These are phyloP conservation scores for Cladosporium sp. DNA, from an alignment of 2,329 filamentous ascomycete genomes.

Conservation along the genomic window DNA sequence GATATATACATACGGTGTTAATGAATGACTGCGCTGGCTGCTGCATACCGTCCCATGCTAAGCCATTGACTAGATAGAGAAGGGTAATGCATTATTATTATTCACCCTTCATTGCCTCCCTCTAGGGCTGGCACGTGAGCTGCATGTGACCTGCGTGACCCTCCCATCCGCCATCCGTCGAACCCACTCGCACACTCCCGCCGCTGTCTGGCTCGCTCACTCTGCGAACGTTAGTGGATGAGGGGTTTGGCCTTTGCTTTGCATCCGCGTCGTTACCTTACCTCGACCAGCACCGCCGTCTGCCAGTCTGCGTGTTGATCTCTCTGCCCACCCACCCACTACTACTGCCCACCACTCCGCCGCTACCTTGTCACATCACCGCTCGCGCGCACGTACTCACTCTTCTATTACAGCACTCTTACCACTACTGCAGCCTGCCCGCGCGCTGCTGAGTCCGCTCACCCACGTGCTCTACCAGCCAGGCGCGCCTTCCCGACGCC, in stretches of 20 bases:
- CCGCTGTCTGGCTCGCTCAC: constrained; percentile 12
- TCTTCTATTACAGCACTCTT: background rate
- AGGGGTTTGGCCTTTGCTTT: constrained; percentile 16
- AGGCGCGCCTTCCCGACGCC: constrained; percentile 10
- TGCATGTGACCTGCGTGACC: constrained; percentile 9
- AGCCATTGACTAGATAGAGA: too few relatives aligned
- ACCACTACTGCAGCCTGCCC: background rate
- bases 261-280: constrained; percentile 10
- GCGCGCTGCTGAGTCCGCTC: background rate
- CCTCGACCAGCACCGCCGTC: constrained; percentile 7
- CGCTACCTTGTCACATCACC: background rate
- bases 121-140: constrained; percentile 1
- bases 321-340: constrained; percentile 69
- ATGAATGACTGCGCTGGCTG: too few relatives aligned
- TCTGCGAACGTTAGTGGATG: background rate
- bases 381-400: constrained; percentile 1
- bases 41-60: background rate
- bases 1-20: too few relatives aligned
- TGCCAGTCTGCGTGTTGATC: constrained; percentile 68
- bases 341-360: constrained; percentile 65
- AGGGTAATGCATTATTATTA: too few relatives aligned
- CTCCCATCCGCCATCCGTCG: constrained; percentile 4
- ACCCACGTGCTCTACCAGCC: constrained; percentile 7
- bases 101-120: too few relatives aligned
- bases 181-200: constrained; percentile 10